These are phyloP conservation scores for Cadophora luteo-olivacea DNA, from an alignment of 2,329 filamentous ascomycete genomes.

Conservation along the genomic window DNA sequence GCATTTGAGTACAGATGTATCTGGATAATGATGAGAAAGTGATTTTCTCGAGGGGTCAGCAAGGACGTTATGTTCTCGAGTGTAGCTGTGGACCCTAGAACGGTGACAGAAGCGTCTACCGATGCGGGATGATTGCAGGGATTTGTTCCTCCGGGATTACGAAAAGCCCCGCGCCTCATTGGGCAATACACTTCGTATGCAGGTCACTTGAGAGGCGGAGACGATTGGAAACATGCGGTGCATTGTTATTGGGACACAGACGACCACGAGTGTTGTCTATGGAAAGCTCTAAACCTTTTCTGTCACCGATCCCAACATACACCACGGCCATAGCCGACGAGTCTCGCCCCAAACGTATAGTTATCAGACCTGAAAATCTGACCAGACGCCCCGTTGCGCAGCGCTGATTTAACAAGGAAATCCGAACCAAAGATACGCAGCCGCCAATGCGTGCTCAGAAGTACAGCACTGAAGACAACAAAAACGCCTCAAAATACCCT, in stretches of 20 bases:
- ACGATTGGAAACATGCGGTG: neutral
- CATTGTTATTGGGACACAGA: conserved; percentile 21
- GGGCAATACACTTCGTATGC: neutral
- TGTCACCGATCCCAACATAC: conserved; percentile 25
- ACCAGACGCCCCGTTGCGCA: conserved; percentile 15
- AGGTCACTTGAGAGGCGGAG: conserved; percentile 5
- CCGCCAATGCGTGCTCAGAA: conserved; percentile 19
- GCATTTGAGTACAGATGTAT: neutral
- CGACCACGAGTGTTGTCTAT: conserved; percentile 15
- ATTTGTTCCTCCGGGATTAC: neutral
- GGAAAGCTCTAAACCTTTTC: conserved; percentile 4
- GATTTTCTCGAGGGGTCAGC: neutral
- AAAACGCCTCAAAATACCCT: conserved; percentile 20
- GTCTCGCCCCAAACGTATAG: neutral
- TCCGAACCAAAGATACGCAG: conserved; percentile 15
- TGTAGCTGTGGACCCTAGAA: neutral
- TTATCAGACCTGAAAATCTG: conserved; percentile 17
- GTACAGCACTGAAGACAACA: neutral
- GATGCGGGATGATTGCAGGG: conserved; percentile 9
- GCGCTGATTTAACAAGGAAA: neutral
- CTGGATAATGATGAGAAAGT: neutral
- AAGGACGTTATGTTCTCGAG: neutral
- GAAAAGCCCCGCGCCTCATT: neutral
- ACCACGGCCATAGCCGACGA: conserved; percentile 6
- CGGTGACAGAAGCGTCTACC: conserved; percentile 13